A percentile compares a stretch with the other conserved stretches of the same genome.
Conservation (phyloP, 257 asterid genomes). For the Solanum appendiculatum region DNA sequence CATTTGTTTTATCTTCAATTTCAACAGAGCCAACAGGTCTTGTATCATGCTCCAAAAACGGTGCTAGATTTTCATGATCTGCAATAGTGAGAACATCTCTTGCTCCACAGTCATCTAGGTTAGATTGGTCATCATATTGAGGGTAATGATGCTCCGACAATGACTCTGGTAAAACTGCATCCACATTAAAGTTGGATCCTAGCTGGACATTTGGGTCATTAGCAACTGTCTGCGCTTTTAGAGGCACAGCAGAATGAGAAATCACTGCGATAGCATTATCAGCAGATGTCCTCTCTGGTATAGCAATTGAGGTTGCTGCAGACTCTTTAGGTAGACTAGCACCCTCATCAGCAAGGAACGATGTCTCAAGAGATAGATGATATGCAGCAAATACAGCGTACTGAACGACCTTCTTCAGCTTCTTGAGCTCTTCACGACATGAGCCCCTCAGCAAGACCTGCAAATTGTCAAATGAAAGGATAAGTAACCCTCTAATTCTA, state of each 20-base stretch:
- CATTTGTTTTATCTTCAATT: neutral
- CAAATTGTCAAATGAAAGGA: conserved; percentile 5
- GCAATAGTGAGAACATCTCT: conserved; percentile 29
- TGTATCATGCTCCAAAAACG: neutral
- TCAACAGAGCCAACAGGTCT: conserved; percentile 5
- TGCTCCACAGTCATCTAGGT: conserved; percentile 24
- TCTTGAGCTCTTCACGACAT: conserved; percentile 62
- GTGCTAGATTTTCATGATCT: conserved; percentile 23
- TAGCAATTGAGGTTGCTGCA: conserved; percentile 13
- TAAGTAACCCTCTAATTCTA: neutral
- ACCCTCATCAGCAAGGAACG: conserved; percentile 95
- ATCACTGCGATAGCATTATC: conserved; percentile 18
- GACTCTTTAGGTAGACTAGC: conserved; percentile 61
- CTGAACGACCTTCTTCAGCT: conserved; percentile 65
- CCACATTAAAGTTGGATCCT: conserved; percentile 36
- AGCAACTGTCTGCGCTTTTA: conserved; percentile 10
- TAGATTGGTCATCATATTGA: conserved; percentile 21
- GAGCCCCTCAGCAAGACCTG: conserved; percentile 90
- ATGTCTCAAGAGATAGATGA: conserved; percentile 82
- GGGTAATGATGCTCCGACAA: conserved; percentile 27
- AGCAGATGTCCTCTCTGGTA: conserved; percentile 23
- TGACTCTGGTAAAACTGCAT: conserved; percentile 40
- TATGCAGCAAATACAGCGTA: conserved; percentile 94
- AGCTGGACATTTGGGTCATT: conserved; percentile 10
- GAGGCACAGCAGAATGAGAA: conserved; percentile 14